phyloP scores from a whole-genome alignment of 768 basidiomycete species.

The Cantharellus cinnabarinus region DNA sequence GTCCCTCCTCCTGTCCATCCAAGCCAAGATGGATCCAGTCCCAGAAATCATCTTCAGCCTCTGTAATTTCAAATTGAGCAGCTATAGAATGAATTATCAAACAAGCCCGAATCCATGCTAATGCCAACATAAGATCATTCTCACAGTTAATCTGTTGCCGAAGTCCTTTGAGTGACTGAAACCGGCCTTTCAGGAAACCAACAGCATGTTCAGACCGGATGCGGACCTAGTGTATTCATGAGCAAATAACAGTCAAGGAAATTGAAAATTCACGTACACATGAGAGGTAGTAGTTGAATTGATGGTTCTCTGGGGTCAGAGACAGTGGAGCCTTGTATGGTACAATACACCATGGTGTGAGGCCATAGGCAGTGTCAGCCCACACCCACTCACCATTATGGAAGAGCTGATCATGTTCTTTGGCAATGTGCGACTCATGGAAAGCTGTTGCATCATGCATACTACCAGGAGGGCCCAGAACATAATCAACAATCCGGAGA shows the following conservation, averaged over 20 bases:
- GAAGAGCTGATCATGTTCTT: neutral
- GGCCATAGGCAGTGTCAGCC: conserved; percentile 17
- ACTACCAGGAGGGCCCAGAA: too few relatives aligned
- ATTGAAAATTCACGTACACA: neutral
- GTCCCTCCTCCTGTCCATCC: neutral
- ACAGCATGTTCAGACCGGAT: conserved; percentile 22
- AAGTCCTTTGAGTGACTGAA: conserved; percentile 15
- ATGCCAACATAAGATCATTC: neutral
- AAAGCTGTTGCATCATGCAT: neutral
- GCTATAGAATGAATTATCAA: neutral
- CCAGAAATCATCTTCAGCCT: neutral
- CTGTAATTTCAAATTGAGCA: neutral
- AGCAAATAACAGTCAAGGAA: neutral
- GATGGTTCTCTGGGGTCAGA: conserved; percentile 12
- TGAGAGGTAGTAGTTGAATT: conserved; percentile 15
- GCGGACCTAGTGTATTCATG: neutral
- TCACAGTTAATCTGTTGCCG: conserved; percentile 3
- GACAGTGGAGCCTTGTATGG: conserved; percentile 17
- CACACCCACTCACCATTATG: conserved; percentile 1
- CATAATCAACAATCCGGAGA: too few relatives aligned
- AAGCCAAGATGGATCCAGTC: neutral
- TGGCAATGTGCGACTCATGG: neutral
- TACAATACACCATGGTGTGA: conserved; percentile 15
- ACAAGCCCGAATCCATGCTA: neutral
- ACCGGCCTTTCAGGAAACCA: conserved; percentile 20